Percentiles rank a stretch among this genome's conserved stretches.
These are phyloP conservation scores for Mrakia blollopis DNA, from an alignment of 768 basidiomycete species.

Conservation along the genomic window DNA sequence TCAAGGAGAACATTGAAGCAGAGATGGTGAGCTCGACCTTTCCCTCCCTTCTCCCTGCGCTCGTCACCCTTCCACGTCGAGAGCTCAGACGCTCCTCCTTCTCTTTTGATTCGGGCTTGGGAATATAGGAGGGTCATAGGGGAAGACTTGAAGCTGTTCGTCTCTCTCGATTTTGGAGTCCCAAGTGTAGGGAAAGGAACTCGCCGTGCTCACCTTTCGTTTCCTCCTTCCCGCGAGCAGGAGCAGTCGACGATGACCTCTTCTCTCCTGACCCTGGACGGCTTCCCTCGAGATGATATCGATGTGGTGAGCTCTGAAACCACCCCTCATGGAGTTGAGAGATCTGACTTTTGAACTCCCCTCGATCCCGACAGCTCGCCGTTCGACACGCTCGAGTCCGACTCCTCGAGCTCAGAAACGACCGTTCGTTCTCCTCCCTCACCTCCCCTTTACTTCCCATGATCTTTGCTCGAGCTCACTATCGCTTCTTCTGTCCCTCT, in stretches of 20 bases:
- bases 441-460: background rate
- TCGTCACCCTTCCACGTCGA: background rate
- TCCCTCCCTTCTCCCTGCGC: background rate
- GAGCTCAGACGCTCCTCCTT: background rate
- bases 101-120: background rate
- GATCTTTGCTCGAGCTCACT: background rate
- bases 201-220: background rate
- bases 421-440: slow-evolving; percentile 16
- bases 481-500: too few relatives aligned
- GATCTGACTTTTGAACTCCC: too few relatives aligned
- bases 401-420: slow-evolving; percentile 31
- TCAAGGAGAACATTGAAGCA: slow-evolving; percentile 29
- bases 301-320: slow-evolving; percentile 30
- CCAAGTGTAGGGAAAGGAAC: background rate
- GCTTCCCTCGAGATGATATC: slow-evolving; percentile 32
- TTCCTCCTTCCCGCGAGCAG: background rate
- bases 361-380: slow-evolving; percentile 9
- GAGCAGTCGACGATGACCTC: slow-evolving; percentile 32
- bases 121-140: slow-evolving; percentile 33
- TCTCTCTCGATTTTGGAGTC: background rate
- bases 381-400: slow-evolving; percentile 29
- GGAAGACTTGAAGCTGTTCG: slow-evolving; percentile 31
- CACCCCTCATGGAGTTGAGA: too few relatives aligned
- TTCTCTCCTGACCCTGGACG: slow-evolving; percentile 31
- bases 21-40: slow-evolving; percentile 20